Percentiles rank a stretch among this genome's conserved stretches.
These are phyloP conservation scores for Rhizopus microsporus DNA, from an alignment of 371 early-diverging fungal species.

Conservation along the genomic window DNA sequence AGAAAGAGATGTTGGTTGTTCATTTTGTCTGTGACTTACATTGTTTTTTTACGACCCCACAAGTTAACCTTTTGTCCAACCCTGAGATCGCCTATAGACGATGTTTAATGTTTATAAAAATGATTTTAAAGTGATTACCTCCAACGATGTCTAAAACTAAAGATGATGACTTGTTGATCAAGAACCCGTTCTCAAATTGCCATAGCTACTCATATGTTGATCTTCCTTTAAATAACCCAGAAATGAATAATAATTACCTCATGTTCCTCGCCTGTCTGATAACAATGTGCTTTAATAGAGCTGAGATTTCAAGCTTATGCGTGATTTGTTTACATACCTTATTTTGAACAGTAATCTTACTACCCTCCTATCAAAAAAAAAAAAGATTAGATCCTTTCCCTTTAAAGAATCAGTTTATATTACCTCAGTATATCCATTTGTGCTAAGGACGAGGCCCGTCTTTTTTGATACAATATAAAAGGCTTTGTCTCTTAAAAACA, in stretches of 20 bases:
- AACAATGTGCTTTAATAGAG: not conserved
- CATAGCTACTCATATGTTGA: constrained; percentile 27
- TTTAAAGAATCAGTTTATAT: not conserved
- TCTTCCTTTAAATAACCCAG: not conserved
- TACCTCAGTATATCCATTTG: constrained; percentile 11
- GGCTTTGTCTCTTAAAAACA: constrained; percentile 16
- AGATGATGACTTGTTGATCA: constrained; percentile 33
- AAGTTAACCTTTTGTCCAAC: constrained; percentile 31
- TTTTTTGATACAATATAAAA: constrained; percentile 14
- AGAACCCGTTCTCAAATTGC: constrained; percentile 33
- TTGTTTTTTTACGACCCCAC: constrained; percentile 44
- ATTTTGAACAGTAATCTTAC: constrained; percentile 6
- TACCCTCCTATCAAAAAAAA: constrained; percentile 13
- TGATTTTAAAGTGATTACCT: constrained; percentile 24
- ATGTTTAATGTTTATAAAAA: not conserved
- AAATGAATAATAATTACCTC: not conserved
- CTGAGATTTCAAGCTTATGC: not conserved
- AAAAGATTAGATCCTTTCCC: not conserved
- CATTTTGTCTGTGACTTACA: constrained; percentile 20
- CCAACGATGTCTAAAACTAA: constrained; percentile 44
- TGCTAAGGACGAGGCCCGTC: constrained; percentile 7
- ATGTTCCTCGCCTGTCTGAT: constrained; percentile 4
- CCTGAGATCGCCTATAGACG: constrained; percentile 34
- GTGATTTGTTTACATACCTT: constrained; percentile 8
- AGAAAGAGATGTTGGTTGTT: not conserved